These are phyloP conservation scores for Psilocybe subaeruginosa DNA, from an alignment of 768 basidiomycete genomes.

Conservation along the genomic window DNA sequence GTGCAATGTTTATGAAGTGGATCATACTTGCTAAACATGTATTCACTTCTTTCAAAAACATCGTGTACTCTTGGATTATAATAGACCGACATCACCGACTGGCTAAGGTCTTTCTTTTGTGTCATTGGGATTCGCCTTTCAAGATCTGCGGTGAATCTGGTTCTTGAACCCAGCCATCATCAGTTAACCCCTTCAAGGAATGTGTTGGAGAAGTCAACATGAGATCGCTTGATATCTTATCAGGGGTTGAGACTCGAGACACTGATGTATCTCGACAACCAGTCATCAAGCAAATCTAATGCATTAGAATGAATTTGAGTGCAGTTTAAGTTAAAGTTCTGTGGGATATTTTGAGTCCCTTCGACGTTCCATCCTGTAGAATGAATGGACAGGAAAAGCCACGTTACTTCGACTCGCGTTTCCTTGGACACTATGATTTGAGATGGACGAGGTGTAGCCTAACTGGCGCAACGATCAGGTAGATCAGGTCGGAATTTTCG, in stretches of 20 bases:
- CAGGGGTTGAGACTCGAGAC: slow-evolving; percentile 2
- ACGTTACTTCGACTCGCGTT: background rate
- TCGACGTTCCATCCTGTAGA: background rate
- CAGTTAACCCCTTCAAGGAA: background rate
- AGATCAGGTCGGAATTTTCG: slow-evolving; percentile 9
- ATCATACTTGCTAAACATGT: background rate
- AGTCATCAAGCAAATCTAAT: background rate
- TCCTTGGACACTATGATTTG: slow-evolving; percentile 12
- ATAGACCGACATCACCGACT: background rate
- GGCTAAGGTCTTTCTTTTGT: background rate
- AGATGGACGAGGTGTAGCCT: slow-evolving; percentile 2
- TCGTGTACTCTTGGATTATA: background rate
- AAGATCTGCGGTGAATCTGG: background rate
- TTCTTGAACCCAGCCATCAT: background rate
- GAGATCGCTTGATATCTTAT: background rate
- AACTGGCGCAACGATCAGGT: slow-evolving; percentile 10
- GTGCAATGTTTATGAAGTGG: background rate
- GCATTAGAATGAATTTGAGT: background rate
- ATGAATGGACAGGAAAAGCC: background rate
- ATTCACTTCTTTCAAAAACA: background rate
- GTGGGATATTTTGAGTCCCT: background rate
- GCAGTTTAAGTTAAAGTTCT: background rate
- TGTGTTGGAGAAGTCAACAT: background rate
- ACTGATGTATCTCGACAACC: slow-evolving; percentile 11
- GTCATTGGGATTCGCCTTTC: background rate